Percentiles rank a stretch among this genome's conserved stretches.
Evolutionary conservation across 1,284 basidiomycete genomes (phyloP).

Genomic region (Athelia sp.): DNA sequence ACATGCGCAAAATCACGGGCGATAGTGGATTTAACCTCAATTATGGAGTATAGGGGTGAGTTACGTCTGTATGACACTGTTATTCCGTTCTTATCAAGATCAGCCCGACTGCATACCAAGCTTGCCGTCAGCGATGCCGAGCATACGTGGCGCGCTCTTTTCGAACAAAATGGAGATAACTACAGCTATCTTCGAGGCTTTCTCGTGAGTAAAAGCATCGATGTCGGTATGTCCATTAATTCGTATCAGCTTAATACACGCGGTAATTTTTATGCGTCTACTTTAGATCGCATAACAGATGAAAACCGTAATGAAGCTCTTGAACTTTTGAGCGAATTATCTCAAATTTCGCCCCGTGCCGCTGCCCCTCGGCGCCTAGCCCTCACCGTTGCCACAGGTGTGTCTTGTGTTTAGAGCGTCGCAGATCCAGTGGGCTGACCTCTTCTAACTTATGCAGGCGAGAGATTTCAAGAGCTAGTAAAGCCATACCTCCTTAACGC

Average conservation of each 20-base stretch:
- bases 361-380: conserved; percentile 71
- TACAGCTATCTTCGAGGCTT: conserved; percentile 79
- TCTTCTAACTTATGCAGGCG: conserved; percentile 30
- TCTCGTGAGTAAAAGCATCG: conserved; percentile 61
- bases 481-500: conserved; percentile 69
- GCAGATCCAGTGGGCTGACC: neutral
- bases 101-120: conserved; percentile 70
- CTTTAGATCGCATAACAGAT: conserved; percentile 38
- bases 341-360: conserved; percentile 60
- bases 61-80: conserved; percentile 5
- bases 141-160: conserved; percentile 72
- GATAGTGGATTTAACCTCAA: conserved; percentile 69
- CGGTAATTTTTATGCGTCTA: neutral
- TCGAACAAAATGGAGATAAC: conserved; percentile 86
- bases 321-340: conserved; percentile 53
- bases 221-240: conserved; percentile 46
- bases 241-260: neutral
- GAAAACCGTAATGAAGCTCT: conserved; percentile 53
- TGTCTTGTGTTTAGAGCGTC: conserved; percentile 12
- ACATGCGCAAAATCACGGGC: conserved; percentile 56
- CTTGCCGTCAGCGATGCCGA: conserved; percentile 60
- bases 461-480: conserved; percentile 64
- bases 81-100: conserved; percentile 9
- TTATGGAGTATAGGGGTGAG: conserved; percentile 70
- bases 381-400: conserved; percentile 60